Base-by-base conservation (phyloP, 1,284 basidiomycete species). In the Ceratobasidium theobromae region DNA sequence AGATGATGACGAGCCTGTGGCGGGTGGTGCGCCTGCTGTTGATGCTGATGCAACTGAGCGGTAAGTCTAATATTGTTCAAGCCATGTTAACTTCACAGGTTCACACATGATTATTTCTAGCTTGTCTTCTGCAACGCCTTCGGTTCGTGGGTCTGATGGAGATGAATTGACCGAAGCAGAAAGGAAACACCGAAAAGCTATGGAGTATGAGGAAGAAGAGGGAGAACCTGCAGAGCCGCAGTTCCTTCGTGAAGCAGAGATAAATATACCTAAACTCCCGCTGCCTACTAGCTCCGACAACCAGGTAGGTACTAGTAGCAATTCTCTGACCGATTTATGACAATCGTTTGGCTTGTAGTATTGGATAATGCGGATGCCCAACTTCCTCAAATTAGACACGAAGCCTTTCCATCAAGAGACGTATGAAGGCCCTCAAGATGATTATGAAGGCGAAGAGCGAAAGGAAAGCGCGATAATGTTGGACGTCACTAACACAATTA, bases 401-500 rank as follows among this genome's bases (percentile, higher is more conserved):
- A 88, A 88, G 69, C 89, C 92, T 1, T 95, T 91, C 74, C 87
- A 91, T 71, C 84, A 85, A 5, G 86, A 91, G 62, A 89, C 85
- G 0, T 94, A 92, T 75, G 79, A 87, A 66, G 89, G 88, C 18
- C 88, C 89, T 6, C 89, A 91, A 71, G 85, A 71, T n/a, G 87
- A 90, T 62, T 86, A 89, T 18, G 86, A 89, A 51, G 84, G 86
- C 41, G 76, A 79, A 8, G 75, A 76, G 9, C 78, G 82, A 68
- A 81, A 76, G 38, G 86, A 84, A 70, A 84, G 76, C 30, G 80
- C 85, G 35, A 86, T 92, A 72, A 90, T 90, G 75, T 81, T 95
- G 55, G 89, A 89, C 72, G 91, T 94, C 9, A 91, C 93, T 78
- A 95, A 95, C 75, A 94, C 93, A 1, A 81, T 96, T 32, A 85